phyloP scores from a whole-genome alignment of 2,329 filamentous ascomycete genomes.

The Hortaea werneckii region DNA sequence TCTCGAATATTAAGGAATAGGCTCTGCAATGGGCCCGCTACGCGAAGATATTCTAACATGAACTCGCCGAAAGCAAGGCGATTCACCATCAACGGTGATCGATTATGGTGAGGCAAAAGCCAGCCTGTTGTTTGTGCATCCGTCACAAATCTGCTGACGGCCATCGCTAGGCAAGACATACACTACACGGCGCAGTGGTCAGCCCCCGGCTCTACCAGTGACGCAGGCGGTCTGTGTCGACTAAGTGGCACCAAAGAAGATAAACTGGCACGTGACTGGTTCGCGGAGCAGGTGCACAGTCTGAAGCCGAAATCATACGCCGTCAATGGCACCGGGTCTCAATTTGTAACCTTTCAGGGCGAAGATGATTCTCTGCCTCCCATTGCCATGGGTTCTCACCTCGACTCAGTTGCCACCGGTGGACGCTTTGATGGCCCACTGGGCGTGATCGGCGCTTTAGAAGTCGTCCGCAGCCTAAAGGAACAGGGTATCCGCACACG shows the following conservation, averaged over 20 bases:
- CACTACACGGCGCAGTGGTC: slow-evolving; percentile 11
- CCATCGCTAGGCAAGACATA: slow-evolving; percentile 3
- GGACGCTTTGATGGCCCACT: slow-evolving; percentile 19
- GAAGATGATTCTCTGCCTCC: slow-evolving; percentile 12
- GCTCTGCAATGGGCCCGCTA: not conserved
- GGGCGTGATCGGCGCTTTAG: slow-evolving; percentile 21
- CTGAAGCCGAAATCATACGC: slow-evolving; percentile 7
- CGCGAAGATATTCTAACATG: not conserved
- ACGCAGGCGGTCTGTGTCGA: slow-evolving; percentile 5
- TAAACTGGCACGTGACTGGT: slow-evolving; percentile 17
- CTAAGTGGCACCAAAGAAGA: slow-evolving; percentile 12
- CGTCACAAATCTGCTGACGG: not conserved
- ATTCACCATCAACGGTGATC: slow-evolving; percentile 2
- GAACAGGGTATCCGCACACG: slow-evolving; percentile 19
- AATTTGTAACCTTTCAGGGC: slow-evolving; percentile 13
- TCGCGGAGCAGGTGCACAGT: slow-evolving; percentile 9
- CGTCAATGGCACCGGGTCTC: slow-evolving; percentile 14
- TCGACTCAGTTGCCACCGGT: slow-evolving; percentile 16
- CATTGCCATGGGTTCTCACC: slow-evolving; percentile 15
- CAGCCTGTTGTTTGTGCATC: too few species aligned
- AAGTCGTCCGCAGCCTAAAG: slow-evolving; percentile 28
- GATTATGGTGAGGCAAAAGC: not conserved
- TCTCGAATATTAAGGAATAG: too few species aligned
- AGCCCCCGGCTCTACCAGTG: slow-evolving; percentile 1
- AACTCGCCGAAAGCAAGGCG: not conserved